phyloP scores from a whole-genome alignment of 441 rosid species.

The Corymbia citriodora region DNA sequence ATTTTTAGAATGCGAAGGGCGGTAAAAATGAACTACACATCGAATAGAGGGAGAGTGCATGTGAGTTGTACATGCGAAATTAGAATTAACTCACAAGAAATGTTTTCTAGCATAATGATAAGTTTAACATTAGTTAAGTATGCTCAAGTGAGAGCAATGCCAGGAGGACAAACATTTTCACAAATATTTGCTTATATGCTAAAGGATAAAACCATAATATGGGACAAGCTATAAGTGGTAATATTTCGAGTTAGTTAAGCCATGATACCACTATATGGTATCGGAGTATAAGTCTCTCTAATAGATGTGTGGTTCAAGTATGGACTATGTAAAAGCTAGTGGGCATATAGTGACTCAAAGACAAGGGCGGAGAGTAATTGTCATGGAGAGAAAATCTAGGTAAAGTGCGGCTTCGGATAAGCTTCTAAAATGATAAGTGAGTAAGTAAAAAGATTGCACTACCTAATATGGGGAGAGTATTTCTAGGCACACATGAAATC shows the following conservation, averaged over 20 bases:
- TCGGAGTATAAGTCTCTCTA: neutral
- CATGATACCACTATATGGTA: neutral
- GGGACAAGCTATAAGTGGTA: neutral
- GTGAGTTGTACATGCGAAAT: neutral
- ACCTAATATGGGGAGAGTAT: neutral
- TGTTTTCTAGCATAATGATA: neutral
- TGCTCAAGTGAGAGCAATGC: neutral
- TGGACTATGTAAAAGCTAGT: neutral
- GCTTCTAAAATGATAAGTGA: neutral
- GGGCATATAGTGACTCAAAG: neutral
- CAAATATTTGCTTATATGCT: neutral
- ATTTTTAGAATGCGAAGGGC: neutral
- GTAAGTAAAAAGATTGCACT: neutral
- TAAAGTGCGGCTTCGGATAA: neutral
- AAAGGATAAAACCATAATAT: neutral
- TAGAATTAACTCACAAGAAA: neutral
- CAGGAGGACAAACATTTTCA: neutral
- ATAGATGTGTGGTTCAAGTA: neutral
- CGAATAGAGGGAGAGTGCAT: neutral
- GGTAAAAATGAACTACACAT: neutral
- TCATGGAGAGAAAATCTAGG: neutral
- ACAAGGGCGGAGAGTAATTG: neutral
- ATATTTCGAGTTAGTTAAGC: neutral
- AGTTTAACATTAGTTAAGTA: neutral
- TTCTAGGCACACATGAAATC: neutral